These are phyloP conservation scores for Sugiyamaella smithiae DNA, from an alignment of 805 yeast genomes.

Conservation along the genomic window DNA sequence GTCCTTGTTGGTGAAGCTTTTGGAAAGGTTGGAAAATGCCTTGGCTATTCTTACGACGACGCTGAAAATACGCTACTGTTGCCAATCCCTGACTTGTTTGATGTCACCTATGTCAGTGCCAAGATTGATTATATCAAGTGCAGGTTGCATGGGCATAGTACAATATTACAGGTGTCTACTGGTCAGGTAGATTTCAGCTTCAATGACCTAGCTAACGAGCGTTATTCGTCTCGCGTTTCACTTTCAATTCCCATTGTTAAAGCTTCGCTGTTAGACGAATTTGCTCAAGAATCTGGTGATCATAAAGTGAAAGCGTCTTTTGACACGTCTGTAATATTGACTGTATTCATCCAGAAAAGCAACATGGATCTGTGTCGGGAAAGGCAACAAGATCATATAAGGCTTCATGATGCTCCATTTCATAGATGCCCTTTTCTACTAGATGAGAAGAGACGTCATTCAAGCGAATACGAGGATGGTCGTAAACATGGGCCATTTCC, in stretches of 20 bases:
- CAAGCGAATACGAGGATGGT: slow-evolving; percentile 39
- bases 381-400: slow-evolving; percentile 63
- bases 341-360: slow-evolving; percentile 56
- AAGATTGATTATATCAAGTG: slow-evolving; percentile 48
- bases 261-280: slow-evolving; percentile 30
- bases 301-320: slow-evolving; percentile 41
- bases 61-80: slow-evolving; percentile 69
- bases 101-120: slow-evolving; percentile 64
- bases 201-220: slow-evolving; percentile 67
- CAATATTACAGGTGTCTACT: slow-evolving; percentile 27
- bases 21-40: slow-evolving; percentile 42
- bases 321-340: slow-evolving; percentile 55
- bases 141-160: slow-evolving; percentile 38
- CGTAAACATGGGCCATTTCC: slow-evolving; percentile 53
- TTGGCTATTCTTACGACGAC: slow-evolving; percentile 66
- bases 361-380: slow-evolving; percentile 45
- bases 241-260: slow-evolving; percentile 49
- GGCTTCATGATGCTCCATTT: slow-evolving; percentile 75
- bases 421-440: slow-evolving; percentile 76
- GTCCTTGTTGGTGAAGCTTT: slow-evolving; percentile 37
- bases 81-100: slow-evolving; percentile 56
- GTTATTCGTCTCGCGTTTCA: slow-evolving; percentile 57
- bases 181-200: slow-evolving; percentile 39
- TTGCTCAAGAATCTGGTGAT: slow-evolving; percentile 23
- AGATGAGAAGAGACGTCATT: slow-evolving; percentile 46